Conservation (phyloP, 352 stramenopile species). For the Elongisporangium prolatum region DNA sequence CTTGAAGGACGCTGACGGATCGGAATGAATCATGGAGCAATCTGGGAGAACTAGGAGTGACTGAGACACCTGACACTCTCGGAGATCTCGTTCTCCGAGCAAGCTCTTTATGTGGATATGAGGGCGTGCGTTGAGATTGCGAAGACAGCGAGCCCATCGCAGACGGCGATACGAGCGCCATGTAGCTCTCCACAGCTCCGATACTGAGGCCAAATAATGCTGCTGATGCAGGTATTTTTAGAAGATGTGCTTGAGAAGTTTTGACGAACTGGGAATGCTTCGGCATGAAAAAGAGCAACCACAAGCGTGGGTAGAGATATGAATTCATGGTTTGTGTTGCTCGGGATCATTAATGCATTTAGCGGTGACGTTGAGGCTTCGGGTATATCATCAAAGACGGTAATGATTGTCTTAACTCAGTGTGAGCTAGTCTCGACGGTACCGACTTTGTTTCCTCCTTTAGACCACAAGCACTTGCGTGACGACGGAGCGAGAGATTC, state of each 20-base stretch:
- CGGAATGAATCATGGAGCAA: not conserved
- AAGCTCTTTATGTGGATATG: not conserved
- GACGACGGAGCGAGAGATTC: slow-evolving; percentile 40
- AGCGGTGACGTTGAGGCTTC: slow-evolving; percentile 3
- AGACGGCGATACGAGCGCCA: not conserved
- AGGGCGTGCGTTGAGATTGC: not conserved
- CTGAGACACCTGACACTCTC: not conserved
- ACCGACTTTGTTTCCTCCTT: not conserved
- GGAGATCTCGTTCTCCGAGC: not conserved
- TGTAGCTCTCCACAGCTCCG: not conserved
- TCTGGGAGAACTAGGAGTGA: not conserved
- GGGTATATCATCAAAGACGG: not conserved
- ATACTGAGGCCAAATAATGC: not conserved
- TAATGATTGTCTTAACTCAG: not conserved
- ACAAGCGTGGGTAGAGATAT: not conserved
- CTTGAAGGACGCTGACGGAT: not conserved
- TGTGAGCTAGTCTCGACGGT: not conserved
- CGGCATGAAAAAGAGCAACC: not conserved
- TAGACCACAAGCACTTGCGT: slow-evolving; percentile 38
- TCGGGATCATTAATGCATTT: not conserved
- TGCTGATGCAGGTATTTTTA: not conserved
- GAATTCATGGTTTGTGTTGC: not conserved
- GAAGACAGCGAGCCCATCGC: not conserved
- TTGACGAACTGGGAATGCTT: not conserved
- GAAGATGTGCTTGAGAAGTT: not conserved